Percentiles rank a stretch among this genome's conserved stretches.
Conservation (phyloP, 495 filamentous ascomycete species). For the Aspergillus wentii region DNA sequence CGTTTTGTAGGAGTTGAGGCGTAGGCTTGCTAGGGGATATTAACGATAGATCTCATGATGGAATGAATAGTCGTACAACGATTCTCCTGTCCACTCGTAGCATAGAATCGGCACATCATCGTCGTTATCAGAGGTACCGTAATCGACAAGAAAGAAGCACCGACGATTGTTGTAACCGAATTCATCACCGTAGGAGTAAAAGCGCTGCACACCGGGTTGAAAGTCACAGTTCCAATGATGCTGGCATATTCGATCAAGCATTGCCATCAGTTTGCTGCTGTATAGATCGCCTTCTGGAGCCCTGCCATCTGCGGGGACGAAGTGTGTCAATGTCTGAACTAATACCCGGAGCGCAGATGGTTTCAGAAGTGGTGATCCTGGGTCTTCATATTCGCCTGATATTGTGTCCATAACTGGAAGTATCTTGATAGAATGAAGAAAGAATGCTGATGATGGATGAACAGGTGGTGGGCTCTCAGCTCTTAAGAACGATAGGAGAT, state of each 20-base stretch:
- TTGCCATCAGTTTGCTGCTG: background rate
- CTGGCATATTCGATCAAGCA: conserved; percentile 1
- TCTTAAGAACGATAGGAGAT: too few relatives aligned
- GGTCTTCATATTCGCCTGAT: background rate
- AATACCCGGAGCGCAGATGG: too few relatives aligned
- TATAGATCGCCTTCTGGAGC: background rate
- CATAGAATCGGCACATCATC: conserved; percentile 7
- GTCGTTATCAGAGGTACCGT: conserved; percentile 1
- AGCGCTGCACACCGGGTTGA: conserved; percentile 1
- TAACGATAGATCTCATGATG: background rate
- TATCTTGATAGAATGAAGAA: too few relatives aligned
- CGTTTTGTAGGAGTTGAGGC: background rate
- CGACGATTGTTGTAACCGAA: conserved; percentile 6
- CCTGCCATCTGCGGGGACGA: background rate
- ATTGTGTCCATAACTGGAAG: background rate
- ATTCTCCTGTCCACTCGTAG: conserved; percentile 7
- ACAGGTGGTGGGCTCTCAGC: too few relatives aligned
- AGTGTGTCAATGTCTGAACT: conserved; percentile 3
- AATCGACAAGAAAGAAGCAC: conserved; percentile 8
- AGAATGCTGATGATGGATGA: too few relatives aligned
- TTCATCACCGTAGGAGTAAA: conserved; percentile 1
- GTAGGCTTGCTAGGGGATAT: background rate
- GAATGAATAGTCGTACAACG: background rate
- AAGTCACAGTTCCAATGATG: conserved; percentile 5
- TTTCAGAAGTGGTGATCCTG: background rate